These are phyloP conservation scores for Aspergillus panamensis DNA, from an alignment of 495 filamentous ascomycete genomes.

Conservation along the genomic window DNA sequence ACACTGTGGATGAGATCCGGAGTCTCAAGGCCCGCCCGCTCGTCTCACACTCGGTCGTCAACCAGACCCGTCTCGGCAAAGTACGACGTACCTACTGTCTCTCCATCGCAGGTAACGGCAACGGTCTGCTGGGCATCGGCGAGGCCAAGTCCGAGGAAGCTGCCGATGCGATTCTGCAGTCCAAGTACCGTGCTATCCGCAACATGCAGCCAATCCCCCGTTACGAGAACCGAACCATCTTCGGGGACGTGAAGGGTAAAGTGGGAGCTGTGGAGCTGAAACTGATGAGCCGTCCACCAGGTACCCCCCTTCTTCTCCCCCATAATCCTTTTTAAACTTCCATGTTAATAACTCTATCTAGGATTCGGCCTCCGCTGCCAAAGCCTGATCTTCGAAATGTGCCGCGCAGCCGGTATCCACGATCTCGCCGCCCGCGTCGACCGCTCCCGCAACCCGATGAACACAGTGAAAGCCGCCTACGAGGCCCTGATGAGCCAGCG, in stretches of 20 bases:
- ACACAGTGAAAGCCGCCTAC: slow-evolving; percentile 86
- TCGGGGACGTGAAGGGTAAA: slow-evolving; percentile 78
- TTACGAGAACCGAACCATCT: slow-evolving; percentile 91
- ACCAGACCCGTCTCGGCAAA: slow-evolving; percentile 97
- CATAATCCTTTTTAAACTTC: slow-evolving; percentile 12
- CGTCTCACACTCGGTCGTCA: slow-evolving; percentile 69
- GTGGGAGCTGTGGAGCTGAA: slow-evolving; percentile 77
- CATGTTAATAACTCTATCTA: slow-evolving; percentile 31
- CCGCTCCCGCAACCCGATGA: slow-evolving; percentile 88
- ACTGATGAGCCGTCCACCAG: slow-evolving; percentile 78
- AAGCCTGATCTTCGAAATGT: slow-evolving; percentile 89
- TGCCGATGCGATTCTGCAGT: slow-evolving; percentile 59
- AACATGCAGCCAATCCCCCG: slow-evolving; percentile 84
- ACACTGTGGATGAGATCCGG: slow-evolving; percentile 54
- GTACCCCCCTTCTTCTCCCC: slow-evolving; percentile 47
- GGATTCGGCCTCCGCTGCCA: slow-evolving; percentile 91
- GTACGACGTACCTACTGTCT: slow-evolving; percentile 66
- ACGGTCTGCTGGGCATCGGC: slow-evolving; percentile 83
- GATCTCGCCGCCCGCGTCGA: slow-evolving; percentile 80
- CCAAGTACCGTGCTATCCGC: slow-evolving; percentile 69
- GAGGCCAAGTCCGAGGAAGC: slow-evolving; percentile 80
- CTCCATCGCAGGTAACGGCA: slow-evolving; percentile 75
- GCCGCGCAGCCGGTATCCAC: slow-evolving; percentile 72
- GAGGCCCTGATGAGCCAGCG: slow-evolving; percentile 77
- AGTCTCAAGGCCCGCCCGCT: slow-evolving; percentile 59